Base-by-base conservation (phyloP, 2,329 filamentous ascomycete genomes). In the Neopestalotiopsis rosae region DNA sequence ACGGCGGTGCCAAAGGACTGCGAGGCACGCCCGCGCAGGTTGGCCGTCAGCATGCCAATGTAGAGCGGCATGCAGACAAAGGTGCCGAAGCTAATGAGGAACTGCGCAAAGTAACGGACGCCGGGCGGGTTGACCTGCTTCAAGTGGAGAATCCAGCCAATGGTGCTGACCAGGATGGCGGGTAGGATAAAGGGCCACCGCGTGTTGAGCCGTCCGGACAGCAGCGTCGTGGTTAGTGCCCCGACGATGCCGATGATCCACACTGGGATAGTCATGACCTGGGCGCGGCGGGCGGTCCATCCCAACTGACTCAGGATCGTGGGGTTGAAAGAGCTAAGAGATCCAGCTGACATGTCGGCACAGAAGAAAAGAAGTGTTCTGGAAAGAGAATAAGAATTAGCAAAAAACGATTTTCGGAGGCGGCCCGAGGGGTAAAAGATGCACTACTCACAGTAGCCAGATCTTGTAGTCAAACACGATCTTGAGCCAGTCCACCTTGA, bases 361-460 rank as follows among this genome's bases (percentile, higher is more conserved):
- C 65, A 67, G 65, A 67, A 67, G 65, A 67, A 67, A 30, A 67
- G 65, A 38, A 67, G 34, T 5, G 64, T 66, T 6, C 64, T 66
- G 14, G 9, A 17, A 30, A 52, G 12, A n/a, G 2, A 20, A 20
- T n/a, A n/a, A 52, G 17, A 7, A 28, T 28, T 28, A 28, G 24
- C 24, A 28, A 52, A 17, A n/a, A 17, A 20, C 30, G 17, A 13
- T 24, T 38, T 40, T 38, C 34, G 10, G 10, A 38, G 10, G 34
- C 34, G 32, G 20, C 14, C n/a, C 45, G 14, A 30, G 38, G 17
- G n/a, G 24, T 28, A 28, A 49, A 30, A 52, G 28, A 5, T 13
- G 5, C 13, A 17, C 49, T 9, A 66, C 64, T 32, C 56, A 66
- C 64, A 66, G 42, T 32, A 66, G 64, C 64, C 64, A 66, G 34